These are phyloP conservation scores for Artemisia tridentata DNA, from an alignment of 129 eudicot species.

Conservation along the genomic window DNA sequence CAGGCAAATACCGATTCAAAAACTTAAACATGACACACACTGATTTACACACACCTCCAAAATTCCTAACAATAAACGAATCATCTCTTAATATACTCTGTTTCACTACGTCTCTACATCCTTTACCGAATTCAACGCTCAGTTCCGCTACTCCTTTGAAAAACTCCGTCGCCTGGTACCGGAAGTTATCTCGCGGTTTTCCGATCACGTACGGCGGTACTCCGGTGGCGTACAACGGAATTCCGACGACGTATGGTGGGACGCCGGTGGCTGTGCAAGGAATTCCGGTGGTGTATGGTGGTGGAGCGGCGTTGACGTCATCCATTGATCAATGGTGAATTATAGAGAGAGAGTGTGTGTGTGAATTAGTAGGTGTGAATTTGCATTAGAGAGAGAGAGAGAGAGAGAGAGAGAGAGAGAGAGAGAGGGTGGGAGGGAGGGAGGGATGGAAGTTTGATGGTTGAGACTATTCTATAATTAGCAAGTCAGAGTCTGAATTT, in stretches of 20 bases:
- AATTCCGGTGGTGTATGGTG: constrained; percentile 27
- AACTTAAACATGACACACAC: constrained; percentile 48
- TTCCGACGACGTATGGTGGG: not conserved
- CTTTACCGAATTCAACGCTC: constrained; percentile 84
- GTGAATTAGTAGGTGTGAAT: constrained; percentile 25
- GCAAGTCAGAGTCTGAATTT: too few relatives aligned
- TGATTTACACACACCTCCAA: constrained; percentile 46
- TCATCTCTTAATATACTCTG: constrained; percentile 77
- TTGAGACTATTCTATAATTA: too few relatives aligned
- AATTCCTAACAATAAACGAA: constrained; percentile 54
- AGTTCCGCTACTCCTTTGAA: constrained; percentile 87
- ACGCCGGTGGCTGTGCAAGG: constrained; percentile 22
- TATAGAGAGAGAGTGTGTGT: not conserved
- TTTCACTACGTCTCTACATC: constrained; percentile 77
- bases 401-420: constrained; percentile 23
- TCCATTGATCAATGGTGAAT: too few relatives aligned
- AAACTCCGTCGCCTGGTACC: constrained; percentile 75
- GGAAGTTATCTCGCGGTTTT: constrained; percentile 45
- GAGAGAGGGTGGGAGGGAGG: not conserved
- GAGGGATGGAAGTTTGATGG: not conserved
- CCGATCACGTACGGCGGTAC: constrained; percentile 19
- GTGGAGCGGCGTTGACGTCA: constrained; percentile 50
- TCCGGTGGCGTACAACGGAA: constrained; percentile 18
- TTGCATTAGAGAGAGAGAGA: constrained; percentile 33
- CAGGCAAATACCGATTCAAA: constrained; percentile 72